Conservation (phyloP, 2,329 filamentous ascomycete species). For the Neodidymelliopsis sp. region DNA sequence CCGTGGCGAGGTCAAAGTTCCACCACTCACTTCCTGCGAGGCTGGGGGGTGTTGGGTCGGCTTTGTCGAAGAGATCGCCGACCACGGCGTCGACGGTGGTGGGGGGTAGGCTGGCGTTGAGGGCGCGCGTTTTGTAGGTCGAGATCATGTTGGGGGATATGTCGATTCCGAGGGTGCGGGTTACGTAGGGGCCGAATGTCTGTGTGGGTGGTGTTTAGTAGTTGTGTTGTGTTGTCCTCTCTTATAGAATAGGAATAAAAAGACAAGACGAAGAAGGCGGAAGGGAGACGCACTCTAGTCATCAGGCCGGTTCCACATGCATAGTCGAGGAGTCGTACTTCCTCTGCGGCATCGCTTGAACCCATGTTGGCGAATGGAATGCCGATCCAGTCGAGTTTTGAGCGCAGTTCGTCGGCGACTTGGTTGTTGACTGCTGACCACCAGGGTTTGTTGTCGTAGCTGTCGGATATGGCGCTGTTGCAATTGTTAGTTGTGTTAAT, state of each 20-base stretch:
- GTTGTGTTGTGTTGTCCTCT: neutral
- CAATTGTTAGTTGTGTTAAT: constrained; percentile 6
- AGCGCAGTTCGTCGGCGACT: constrained; percentile 63
- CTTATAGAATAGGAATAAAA: too few species aligned
- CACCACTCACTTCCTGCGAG: constrained; percentile 43
- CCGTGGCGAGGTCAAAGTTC: constrained; percentile 53
- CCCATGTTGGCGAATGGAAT: constrained; percentile 59
- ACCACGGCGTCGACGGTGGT: constrained; percentile 34
- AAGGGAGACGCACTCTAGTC: constrained; percentile 61
- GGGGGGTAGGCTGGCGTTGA: constrained; percentile 22
- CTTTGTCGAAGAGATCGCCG: constrained; percentile 48
- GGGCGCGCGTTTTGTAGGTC: constrained; percentile 68
- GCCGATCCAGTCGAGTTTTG: constrained; percentile 67
- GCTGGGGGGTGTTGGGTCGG: constrained; percentile 25
- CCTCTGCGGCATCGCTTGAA: constrained; percentile 40
- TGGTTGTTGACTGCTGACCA: constrained; percentile 62
- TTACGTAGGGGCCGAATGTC: constrained; percentile 68
- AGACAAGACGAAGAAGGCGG: too few species aligned
- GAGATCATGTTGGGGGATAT: constrained; percentile 74
- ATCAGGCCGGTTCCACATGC: constrained; percentile 76
- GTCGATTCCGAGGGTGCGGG: constrained; percentile 72
- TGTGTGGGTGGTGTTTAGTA: constrained; percentile 36
- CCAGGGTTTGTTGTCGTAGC: constrained; percentile 62
- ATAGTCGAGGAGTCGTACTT: constrained; percentile 72
- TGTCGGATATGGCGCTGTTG: constrained; percentile 59